Percentiles rank a stretch among this genome's conserved stretches.
Evolutionary conservation across 1,284 basidiomycete species (phyloP).

Genomic region (Melampsora larici-populina): DNA sequence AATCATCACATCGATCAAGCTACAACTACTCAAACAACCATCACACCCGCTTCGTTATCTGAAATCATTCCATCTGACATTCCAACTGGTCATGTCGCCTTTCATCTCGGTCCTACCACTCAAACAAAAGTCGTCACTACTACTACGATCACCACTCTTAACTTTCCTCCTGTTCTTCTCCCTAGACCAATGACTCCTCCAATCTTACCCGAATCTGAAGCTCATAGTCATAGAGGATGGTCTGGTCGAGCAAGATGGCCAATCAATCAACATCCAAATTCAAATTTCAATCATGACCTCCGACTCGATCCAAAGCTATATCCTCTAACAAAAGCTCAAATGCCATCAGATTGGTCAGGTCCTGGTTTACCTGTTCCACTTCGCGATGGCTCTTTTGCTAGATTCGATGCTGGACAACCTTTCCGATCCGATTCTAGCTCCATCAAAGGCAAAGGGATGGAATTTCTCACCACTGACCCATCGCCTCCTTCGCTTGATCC

Average conservation of each 20-base stretch:
- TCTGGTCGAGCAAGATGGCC: conserved; percentile 17
- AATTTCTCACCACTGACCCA: not conserved
- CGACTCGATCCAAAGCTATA: conserved; percentile 8
- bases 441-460: conserved; percentile 4
- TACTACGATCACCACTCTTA: conserved; percentile 50
- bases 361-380: conserved; percentile 14
- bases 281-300: not conserved
- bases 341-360: conserved; percentile 3
- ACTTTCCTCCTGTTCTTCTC: conserved; percentile 50
- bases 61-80: conserved; percentile 31
- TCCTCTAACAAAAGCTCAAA: conserved; percentile 20
- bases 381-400: conserved; percentile 14
- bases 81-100: conserved; percentile 4
- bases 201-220: conserved; percentile 32
- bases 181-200: conserved; percentile 45
- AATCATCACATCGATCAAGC: not conserved
- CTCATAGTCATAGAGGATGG: not conserved
- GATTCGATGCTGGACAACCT: conserved; percentile 14
- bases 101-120: conserved; percentile 48
- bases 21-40: not conserved
- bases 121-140: conserved; percentile 49
- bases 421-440: conserved; percentile 3
- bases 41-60: not conserved
- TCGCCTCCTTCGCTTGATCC: not conserved
- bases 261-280: conserved; percentile 17